Evolutionary conservation across 768 basidiomycete species (phyloP).

Genomic region (Lactarius tabidus): DNA sequence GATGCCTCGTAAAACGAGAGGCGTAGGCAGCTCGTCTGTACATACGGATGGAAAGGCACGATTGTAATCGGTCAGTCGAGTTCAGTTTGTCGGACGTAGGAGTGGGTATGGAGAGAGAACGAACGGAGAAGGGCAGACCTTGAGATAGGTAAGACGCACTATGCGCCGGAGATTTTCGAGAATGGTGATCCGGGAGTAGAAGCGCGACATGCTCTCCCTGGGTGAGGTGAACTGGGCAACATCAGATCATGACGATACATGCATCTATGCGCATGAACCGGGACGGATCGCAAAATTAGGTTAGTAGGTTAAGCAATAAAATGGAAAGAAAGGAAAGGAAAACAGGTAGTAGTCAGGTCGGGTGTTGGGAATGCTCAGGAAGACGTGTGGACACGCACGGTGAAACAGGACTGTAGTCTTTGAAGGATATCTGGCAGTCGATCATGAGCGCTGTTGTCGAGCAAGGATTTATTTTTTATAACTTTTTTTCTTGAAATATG

Average conservation of each 20-base stretch:
- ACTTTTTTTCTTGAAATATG: too few relatives aligned
- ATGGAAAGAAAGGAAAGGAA: too few relatives aligned
- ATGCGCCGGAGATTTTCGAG: slow-evolving; percentile 93
- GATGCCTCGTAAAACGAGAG: slow-evolving; percentile 85
- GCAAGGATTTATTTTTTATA: too few relatives aligned
- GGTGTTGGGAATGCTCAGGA: slow-evolving; percentile 21
- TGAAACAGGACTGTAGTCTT: slow-evolving; percentile 89
- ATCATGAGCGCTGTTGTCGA: too few relatives aligned
- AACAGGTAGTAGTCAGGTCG: not conserved
- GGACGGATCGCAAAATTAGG: not conserved
- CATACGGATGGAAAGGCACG: not conserved
- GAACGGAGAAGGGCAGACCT: slow-evolving; percentile 48
- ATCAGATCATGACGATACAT: slow-evolving; percentile 1
- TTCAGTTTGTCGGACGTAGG: not conserved
- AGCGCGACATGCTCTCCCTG: slow-evolving; percentile 89
- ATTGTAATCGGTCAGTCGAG: not conserved
- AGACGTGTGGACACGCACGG: slow-evolving; percentile 44
- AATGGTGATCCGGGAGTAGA: slow-evolving; percentile 89
- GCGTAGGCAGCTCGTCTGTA: slow-evolving; percentile 72
- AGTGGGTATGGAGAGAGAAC: slow-evolving; percentile 16
- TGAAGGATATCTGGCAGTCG: too few relatives aligned
- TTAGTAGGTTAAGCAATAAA: not conserved
- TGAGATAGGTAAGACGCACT: slow-evolving; percentile 91
- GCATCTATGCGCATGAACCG: too few relatives aligned
- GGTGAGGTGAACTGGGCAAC: not conserved